A percentile compares a stretch with the other conserved stretches of the same genome.
Evolutionary conservation across 2,329 filamentous ascomycete genomes (phyloP).

Genomic region (Akanthomyces muscarius): DNA sequence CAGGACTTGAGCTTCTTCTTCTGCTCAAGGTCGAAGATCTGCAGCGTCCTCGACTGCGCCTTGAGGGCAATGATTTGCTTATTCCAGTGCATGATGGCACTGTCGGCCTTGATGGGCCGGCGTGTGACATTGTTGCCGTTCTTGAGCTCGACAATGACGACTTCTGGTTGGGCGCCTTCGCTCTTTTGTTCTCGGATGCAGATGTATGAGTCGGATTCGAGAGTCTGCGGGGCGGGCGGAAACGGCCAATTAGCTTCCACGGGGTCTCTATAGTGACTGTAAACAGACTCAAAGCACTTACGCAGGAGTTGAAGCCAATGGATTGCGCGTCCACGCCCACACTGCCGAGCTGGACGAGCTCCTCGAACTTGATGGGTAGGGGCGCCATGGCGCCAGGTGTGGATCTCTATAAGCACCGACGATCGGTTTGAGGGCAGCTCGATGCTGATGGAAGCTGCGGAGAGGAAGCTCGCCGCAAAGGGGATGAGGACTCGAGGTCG

Average conservation of each 20-base stretch:
- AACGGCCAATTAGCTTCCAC: conserved; percentile 22
- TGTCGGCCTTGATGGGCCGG: conserved; percentile 96
- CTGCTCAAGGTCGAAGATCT: conserved; percentile 91
- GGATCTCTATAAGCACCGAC: conserved; percentile 16
- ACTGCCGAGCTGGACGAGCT: conserved; percentile 68
- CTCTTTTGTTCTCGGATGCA: conserved; percentile 94
- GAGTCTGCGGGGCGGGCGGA: conserved; percentile 58
- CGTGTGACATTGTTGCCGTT: conserved; percentile 94
- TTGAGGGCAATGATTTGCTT: conserved; percentile 95
- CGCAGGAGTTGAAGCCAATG: conserved; percentile 78
- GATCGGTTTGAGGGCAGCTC: neutral
- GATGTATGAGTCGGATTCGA: conserved; percentile 96
- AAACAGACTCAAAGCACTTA: conserved; percentile 40
- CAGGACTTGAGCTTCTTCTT: conserved; percentile 97
- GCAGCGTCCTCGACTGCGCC: conserved; percentile 87
- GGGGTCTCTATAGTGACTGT: neutral
- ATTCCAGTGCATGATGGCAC: conserved; percentile 98
- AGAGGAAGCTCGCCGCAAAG: neutral
- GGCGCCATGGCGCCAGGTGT: conserved; percentile 51
- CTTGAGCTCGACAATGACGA: conserved; percentile 97
- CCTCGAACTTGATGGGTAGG: conserved; percentile 89
- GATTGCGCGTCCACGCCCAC: conserved; percentile 44
- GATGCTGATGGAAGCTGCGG: conserved; percentile 11
- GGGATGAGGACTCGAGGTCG: conserved; percentile 1
- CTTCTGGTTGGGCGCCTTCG: conserved; percentile 79